Percentiles rank a stretch among this genome's conserved stretches.
phyloP scores from a whole-genome alignment of 2,329 filamentous ascomycete species.

The Thelonectria discophora region DNA sequence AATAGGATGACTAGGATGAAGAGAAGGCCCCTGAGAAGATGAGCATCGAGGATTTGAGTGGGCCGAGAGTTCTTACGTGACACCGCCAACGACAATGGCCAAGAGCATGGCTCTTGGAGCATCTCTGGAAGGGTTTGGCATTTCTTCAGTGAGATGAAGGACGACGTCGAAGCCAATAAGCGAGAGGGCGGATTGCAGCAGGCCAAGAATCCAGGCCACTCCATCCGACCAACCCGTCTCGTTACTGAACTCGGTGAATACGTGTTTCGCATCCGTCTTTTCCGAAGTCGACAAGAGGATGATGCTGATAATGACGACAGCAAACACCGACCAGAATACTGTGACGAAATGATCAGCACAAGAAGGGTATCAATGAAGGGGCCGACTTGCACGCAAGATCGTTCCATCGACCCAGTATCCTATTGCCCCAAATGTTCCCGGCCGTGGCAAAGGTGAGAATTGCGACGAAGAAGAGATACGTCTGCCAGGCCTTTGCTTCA shows the following conservation, averaged over 20 bases:
- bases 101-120: slow-evolving; percentile 55
- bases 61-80: slow-evolving; percentile 46
- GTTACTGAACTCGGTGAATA: slow-evolving; percentile 57
- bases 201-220: slow-evolving; percentile 57
- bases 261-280: slow-evolving; percentile 53
- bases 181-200: slow-evolving; percentile 51
- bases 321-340: slow-evolving; percentile 55
- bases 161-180: slow-evolving; percentile 56
- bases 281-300: slow-evolving; percentile 49
- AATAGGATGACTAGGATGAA: slow-evolving; percentile 56
- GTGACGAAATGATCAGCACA: background rate
- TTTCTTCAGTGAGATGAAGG: slow-evolving; percentile 58
- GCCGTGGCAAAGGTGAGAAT: slow-evolving; percentile 32
- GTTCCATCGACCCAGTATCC: slow-evolving; percentile 53
- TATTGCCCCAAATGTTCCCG: slow-evolving; percentile 54
- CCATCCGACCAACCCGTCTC: slow-evolving; percentile 57
- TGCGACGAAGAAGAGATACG: slow-evolving; percentile 53
- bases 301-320: slow-evolving; percentile 55
- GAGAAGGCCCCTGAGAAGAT: slow-evolving; percentile 41
- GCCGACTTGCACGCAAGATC: slow-evolving; percentile 48
- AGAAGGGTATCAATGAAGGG: background rate
- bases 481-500: slow-evolving; percentile 49
- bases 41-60: background rate
- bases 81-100: slow-evolving; percentile 53
- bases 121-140: slow-evolving; percentile 52